Evolutionary conservation across 805 yeast genomes (phyloP).

Genomic region (Hanseniaspora opuntiae): DNA sequence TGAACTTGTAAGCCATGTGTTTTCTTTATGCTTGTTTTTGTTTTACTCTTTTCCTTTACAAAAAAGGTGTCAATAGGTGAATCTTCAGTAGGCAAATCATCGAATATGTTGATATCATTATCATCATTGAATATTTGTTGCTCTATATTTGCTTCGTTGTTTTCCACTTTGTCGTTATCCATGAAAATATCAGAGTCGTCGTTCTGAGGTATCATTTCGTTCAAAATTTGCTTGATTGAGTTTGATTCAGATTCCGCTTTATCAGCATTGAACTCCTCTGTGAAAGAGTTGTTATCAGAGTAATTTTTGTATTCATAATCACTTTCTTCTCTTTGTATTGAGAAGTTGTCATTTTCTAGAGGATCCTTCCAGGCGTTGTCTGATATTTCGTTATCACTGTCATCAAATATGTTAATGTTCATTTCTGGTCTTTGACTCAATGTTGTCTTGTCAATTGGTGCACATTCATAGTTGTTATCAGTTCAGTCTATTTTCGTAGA

Average conservation of each 20-base stretch:
- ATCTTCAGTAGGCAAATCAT: neutral
- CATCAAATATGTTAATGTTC: conserved; percentile 8
- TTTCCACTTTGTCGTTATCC: neutral
- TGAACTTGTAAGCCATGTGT: neutral
- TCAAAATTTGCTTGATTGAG: neutral
- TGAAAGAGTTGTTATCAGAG: neutral
- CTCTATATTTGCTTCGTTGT: neutral
- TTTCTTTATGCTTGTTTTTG: neutral
- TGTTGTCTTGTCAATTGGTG: neutral
- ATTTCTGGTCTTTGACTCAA: neutral
- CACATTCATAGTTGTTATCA: neutral
- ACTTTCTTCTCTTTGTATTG: neutral
- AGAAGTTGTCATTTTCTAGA: neutral
- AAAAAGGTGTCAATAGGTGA: neutral
- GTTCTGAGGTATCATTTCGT: neutral
- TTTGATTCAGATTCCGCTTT: neutral
- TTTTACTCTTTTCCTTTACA: neutral
- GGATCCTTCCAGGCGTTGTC: conserved; percentile 1
- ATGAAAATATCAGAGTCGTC: neutral
- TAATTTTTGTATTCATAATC: conserved; percentile 1
- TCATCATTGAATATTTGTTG: conserved; percentile 1
- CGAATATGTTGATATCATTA: neutral
- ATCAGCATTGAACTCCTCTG: neutral
- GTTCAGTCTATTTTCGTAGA: neutral
- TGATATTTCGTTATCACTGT: neutral